Evolutionary conservation across 139 green algal genomes (phyloP), one percentile per base, ranked within the genome.

Genomic region (Chlamydomonas sp.): DNA sequence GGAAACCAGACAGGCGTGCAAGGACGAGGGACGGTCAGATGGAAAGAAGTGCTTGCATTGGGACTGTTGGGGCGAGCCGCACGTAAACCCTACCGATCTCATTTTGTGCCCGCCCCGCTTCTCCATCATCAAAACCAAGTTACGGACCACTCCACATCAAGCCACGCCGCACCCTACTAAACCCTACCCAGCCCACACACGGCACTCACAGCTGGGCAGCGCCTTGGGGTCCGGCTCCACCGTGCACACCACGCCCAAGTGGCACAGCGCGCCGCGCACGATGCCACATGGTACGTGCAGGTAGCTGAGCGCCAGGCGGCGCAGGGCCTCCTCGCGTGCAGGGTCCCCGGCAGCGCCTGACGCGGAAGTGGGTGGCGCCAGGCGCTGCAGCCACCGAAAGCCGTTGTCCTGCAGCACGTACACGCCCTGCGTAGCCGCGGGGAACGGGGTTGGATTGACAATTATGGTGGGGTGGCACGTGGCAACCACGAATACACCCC

Each of bases 381-480:
- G 79, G 12, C 90, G 91, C 72, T 88, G 63, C 68, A 97, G 91
- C 93, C 95, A 97, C 20, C 94, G 84, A 85, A 98, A 98, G 64
- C 91, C 92, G 61, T 94, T 95, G 90, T 98, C 96, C n/a, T 97
- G 94, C 82, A 98, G 88, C 71, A 98, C 96, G 90, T 96, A 98
- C 68, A 96, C 96, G 16, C 96, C 96, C 89, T 96, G 89, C 6
- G 74, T 49, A 60, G 57, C 16, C 10, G 4, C 12, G 4, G 4
- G 66, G 66, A 8, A 68, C 10, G 63, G 8, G 63, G 63, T 8
- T 10, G 63, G 63, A 10, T 10, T 8, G 8, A 10, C 7, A 68
- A 68, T 8, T 8, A 8, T 8, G 63, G 63, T 10, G 10, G 63
- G 63, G 7, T 10, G 71, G 8, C 17, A 78, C 31, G 31, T 49